Conservation (phyloP, 169 alveolate genomes). For the Plasmodium knowlesi region DNA sequence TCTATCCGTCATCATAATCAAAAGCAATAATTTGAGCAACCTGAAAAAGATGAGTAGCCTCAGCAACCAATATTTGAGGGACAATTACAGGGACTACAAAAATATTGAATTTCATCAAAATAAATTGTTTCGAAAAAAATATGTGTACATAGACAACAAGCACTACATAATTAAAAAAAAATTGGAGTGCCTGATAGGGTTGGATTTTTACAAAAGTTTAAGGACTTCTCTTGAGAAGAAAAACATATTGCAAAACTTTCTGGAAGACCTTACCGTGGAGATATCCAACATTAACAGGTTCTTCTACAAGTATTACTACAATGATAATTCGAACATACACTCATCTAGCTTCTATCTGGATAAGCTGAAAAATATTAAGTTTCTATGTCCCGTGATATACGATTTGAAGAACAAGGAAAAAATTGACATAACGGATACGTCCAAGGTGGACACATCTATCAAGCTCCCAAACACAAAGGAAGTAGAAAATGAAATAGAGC, state of each 20-base stretch:
- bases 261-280: slow-evolving; percentile 26
- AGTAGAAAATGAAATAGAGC: slow-evolving; percentile 11
- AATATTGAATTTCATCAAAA: slow-evolving; percentile 47
- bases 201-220: slow-evolving; percentile 40
- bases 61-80: slow-evolving; percentile 6
- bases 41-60: slow-evolving; percentile 21
- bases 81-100: slow-evolving; percentile 20
- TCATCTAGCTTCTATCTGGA: slow-evolving; percentile 44
- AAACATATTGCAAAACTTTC: slow-evolving; percentile 19
- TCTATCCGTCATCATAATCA: slow-evolving; percentile 44
- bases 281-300: slow-evolving; percentile 18
- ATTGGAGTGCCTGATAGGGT: slow-evolving; percentile 40
- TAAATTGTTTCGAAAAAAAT: slow-evolving; percentile 17
- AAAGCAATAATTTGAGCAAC: slow-evolving; percentile 42
- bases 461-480: slow-evolving; percentile 5
- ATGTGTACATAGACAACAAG: slow-evolving; percentile 35
- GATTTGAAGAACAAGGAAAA: slow-evolving; percentile 32
- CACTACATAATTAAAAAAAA: slow-evolving; percentile 50
- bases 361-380: slow-evolving; percentile 19
- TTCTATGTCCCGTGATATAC: slow-evolving; percentile 38
- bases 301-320: slow-evolving; percentile 41
- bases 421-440: slow-evolving; percentile 8
- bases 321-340: slow-evolving; percentile 53
- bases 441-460: slow-evolving; percentile 19
- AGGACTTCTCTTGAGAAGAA: slow-evolving; percentile 29